Percentiles rank a stretch among this genome's conserved stretches.
Conservation (phyloP, 2,329 filamentous ascomycete genomes). For the Fusarium sp. region DNA sequence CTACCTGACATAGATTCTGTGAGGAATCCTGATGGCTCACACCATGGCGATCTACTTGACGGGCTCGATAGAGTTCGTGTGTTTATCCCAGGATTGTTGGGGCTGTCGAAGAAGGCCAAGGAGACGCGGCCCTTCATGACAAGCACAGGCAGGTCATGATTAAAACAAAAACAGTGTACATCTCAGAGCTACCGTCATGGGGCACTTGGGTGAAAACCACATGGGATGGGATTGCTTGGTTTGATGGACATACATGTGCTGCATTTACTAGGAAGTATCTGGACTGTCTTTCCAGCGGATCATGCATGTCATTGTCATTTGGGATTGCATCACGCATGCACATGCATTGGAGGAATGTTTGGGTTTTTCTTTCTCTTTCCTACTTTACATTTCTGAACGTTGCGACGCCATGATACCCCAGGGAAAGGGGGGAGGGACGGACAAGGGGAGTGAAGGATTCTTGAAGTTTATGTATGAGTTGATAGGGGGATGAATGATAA, state of each 20-base stretch:
- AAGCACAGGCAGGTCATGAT: slow-evolving; percentile 33
- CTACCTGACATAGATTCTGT: slow-evolving; percentile 9
- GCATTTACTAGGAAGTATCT: slow-evolving; percentile 39
- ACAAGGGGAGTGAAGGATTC: slow-evolving; percentile 14
- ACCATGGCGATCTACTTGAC: slow-evolving; percentile 3
- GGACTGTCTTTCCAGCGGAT: slow-evolving; percentile 32
- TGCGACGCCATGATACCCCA: slow-evolving; percentile 37
- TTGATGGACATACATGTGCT: slow-evolving; percentile 32
- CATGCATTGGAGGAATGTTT: slow-evolving; percentile 24
- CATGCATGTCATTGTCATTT: slow-evolving; percentile 22
- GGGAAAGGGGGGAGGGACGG: slow-evolving; percentile 28
- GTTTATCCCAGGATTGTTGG: slow-evolving; percentile 7
- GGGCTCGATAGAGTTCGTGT: neutral
- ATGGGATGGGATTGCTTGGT: slow-evolving; percentile 7
- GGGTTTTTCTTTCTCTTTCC: slow-evolving; percentile 18
- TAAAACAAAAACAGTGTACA: slow-evolving; percentile 44
- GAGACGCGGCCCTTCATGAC: slow-evolving; percentile 22
- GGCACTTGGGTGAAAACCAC: slow-evolving; percentile 32
- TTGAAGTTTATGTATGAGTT: slow-evolving; percentile 33
- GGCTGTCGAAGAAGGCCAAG: slow-evolving; percentile 20
- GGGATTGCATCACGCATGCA: slow-evolving; percentile 17
- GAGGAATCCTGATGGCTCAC: slow-evolving; percentile 5
- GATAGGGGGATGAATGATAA: slow-evolving; percentile 9
- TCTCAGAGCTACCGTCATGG: slow-evolving; percentile 32
- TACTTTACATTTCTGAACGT: slow-evolving; percentile 19